These are phyloP conservation scores for Naumovozyma castellii DNA, from an alignment of 805 yeast species.

Conservation along the genomic window DNA sequence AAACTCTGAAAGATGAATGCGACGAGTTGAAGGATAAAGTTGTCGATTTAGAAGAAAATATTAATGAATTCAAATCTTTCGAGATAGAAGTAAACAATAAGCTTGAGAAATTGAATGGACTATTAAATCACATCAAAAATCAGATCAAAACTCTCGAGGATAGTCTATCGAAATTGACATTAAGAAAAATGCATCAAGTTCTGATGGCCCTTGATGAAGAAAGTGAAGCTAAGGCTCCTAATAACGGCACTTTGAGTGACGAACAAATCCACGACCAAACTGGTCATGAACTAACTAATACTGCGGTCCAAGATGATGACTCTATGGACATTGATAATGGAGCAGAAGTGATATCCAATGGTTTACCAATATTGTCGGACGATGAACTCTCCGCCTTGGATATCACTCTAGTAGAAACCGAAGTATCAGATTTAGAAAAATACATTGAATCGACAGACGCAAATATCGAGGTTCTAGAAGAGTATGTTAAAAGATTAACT, in stretches of 20 bases:
- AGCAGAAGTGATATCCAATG: conserved; percentile 15
- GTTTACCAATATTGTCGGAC: conserved; percentile 36
- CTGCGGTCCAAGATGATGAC: background rate
- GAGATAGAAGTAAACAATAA: conserved; percentile 61
- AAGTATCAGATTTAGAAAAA: conserved; percentile 46
- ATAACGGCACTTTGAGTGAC: background rate
- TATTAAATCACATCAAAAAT: conserved; percentile 32
- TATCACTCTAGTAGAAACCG: conserved; percentile 38
- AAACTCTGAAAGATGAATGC: conserved; percentile 32
- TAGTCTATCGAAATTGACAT: conserved; percentile 35
- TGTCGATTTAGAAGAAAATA: conserved; percentile 34
- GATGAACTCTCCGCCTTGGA: conserved; percentile 45
- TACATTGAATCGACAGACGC: conserved; percentile 48
- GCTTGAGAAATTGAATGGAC: conserved; percentile 45
- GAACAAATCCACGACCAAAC: conserved; percentile 12
- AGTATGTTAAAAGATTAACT: conserved; percentile 55
- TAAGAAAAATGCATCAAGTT: conserved; percentile 43
- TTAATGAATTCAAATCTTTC: conserved; percentile 49
- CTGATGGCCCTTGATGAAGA: conserved; percentile 13
- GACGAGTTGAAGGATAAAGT: conserved; percentile 34
- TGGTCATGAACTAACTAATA: background rate
- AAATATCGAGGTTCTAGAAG: conserved; percentile 66
- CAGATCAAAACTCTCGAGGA: conserved; percentile 33
- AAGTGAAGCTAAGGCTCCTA: background rate
- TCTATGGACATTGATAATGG: conserved; percentile 27